phyloP scores from a whole-genome alignment of 805 yeast species.

The Candida arabinofermentans region DNA sequence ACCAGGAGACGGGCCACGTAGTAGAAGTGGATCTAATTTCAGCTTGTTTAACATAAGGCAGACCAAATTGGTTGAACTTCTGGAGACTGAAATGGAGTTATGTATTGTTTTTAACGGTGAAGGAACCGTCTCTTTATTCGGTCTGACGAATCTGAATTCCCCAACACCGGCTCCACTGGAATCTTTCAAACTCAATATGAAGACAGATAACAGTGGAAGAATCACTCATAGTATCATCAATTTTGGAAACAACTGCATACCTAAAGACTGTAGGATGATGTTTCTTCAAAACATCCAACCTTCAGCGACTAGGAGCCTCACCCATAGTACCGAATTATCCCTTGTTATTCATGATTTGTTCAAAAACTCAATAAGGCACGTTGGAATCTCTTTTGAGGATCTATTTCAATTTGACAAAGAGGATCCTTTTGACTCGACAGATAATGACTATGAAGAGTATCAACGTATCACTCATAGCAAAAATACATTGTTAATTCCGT shows the following conservation, averaged over 20 bases:
- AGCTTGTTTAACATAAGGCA: slow-evolving; percentile 13
- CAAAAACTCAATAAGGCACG: slow-evolving; percentile 32
- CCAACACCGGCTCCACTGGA: slow-evolving; percentile 45
- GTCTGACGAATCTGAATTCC: slow-evolving; percentile 46
- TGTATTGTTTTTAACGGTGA: slow-evolving; percentile 39
- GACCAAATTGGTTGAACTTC: slow-evolving; percentile 22
- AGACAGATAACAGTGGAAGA: slow-evolving; percentile 11
- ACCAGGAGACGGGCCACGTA: slow-evolving; percentile 7
- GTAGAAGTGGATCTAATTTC: slow-evolving; percentile 14
- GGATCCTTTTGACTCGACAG: slow-evolving; percentile 4
- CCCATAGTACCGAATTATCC: slow-evolving; percentile 28
- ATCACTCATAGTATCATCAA: slow-evolving; percentile 15
- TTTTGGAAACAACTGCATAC: slow-evolving; percentile 28
- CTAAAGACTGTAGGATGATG: slow-evolving; percentile 23
- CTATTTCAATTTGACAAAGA: slow-evolving; percentile 23
- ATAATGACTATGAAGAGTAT: background rate
- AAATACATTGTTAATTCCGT: background rate
- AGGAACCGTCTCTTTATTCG: slow-evolving; percentile 41
- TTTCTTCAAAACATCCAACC: slow-evolving; percentile 23
- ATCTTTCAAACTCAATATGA: slow-evolving; percentile 34
- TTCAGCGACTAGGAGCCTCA: slow-evolving; percentile 6
- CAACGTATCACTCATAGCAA: background rate
- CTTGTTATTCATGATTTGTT: slow-evolving; percentile 43
- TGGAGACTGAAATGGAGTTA: slow-evolving; percentile 30
- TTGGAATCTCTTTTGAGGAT: slow-evolving; percentile 30